phyloP scores from a whole-genome alignment of 1,139 yeast species.

The Hansenula sp. region DNA sequence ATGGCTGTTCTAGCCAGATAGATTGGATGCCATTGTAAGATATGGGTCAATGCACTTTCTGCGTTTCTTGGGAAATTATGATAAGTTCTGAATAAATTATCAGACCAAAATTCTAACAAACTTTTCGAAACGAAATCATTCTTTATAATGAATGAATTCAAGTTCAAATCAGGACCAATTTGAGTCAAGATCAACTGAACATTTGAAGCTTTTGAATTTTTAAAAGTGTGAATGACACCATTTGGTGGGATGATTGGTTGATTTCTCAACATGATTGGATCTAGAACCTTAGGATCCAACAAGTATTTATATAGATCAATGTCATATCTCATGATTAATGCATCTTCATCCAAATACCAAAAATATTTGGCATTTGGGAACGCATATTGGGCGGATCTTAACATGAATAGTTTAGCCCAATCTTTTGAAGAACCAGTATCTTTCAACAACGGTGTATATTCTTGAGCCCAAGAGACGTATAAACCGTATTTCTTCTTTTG shows the following conservation, averaged over 20 bases:
- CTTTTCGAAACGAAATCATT: slow-evolving; percentile 64
- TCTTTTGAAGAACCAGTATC: slow-evolving; percentile 33
- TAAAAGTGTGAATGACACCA: slow-evolving; percentile 69
- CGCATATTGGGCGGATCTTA: slow-evolving; percentile 83
- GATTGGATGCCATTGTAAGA: slow-evolving; percentile 91
- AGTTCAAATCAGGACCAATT: slow-evolving; percentile 52
- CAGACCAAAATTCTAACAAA: slow-evolving; percentile 72
- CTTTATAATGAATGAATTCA: slow-evolving; percentile 64
- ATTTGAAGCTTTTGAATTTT: slow-evolving; percentile 48
- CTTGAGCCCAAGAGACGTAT: slow-evolving; percentile 80
- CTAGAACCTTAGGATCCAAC: slow-evolving; percentile 52
- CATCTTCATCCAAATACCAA: slow-evolving; percentile 79
- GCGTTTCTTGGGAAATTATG: slow-evolving; percentile 57
- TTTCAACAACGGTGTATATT: slow-evolving; percentile 59
- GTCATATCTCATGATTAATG: slow-evolving; percentile 63
- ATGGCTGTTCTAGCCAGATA: slow-evolving; percentile 68
- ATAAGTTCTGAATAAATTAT: slow-evolving; percentile 64
- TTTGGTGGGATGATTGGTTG: slow-evolving; percentile 67
- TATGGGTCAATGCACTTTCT: slow-evolving; percentile 70
- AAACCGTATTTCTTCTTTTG: slow-evolving; percentile 71
- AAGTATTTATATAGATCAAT: slow-evolving; percentile 55
- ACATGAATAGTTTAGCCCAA: slow-evolving; percentile 57
- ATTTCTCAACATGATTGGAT: slow-evolving; percentile 56
- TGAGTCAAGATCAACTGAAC: slow-evolving; percentile 66
- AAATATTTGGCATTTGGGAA: slow-evolving; percentile 82